Conservation (phyloP, 2,329 filamentous ascomycete genomes). For the Tolypocladium cylindrosporum region DNA sequence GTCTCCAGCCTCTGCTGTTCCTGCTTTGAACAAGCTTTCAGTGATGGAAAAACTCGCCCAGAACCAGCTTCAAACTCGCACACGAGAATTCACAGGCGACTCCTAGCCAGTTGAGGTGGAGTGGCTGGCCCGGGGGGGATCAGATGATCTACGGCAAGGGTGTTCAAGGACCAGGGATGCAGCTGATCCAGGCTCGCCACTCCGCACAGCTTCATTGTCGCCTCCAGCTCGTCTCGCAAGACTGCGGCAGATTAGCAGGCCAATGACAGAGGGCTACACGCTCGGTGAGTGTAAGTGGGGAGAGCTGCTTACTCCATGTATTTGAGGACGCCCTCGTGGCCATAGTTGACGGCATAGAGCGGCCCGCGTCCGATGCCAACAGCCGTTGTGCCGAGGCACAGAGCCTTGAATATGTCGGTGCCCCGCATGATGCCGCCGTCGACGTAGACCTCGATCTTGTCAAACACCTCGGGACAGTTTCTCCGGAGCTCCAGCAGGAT, state of each 20-base stretch:
- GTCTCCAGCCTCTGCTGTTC: not conserved
- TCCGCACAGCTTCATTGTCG: conserved; percentile 56
- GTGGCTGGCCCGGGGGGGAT: conserved; percentile 18
- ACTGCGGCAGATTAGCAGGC: conserved; percentile 1
- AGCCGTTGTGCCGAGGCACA: conserved; percentile 54
- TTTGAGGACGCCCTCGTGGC: conserved; percentile 44
- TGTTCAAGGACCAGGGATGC: conserved; percentile 52
- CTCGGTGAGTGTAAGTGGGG: not conserved
- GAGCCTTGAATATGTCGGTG: conserved; percentile 56
- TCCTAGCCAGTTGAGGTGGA: not conserved
- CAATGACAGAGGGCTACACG: not conserved
- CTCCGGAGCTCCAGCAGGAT: conserved; percentile 53
- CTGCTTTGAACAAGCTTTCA: not conserved
- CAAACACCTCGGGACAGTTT: conserved; percentile 50
- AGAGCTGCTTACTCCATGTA: conserved; percentile 35
- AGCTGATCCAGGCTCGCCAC: conserved; percentile 50
- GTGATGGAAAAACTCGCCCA: not conserved
- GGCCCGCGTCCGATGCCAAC: conserved; percentile 54
- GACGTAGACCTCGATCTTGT: conserved; percentile 49
- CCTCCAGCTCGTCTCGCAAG: conserved; percentile 51
- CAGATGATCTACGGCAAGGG: conserved; percentile 35
- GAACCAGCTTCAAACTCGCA: not conserved
- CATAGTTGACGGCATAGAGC: conserved; percentile 51
- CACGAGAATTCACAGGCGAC: not conserved
- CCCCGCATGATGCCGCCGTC: conserved; percentile 58